phyloP scores from a whole-genome alignment of 2,329 filamentous ascomycete species.

The Phialophora chinensis region DNA sequence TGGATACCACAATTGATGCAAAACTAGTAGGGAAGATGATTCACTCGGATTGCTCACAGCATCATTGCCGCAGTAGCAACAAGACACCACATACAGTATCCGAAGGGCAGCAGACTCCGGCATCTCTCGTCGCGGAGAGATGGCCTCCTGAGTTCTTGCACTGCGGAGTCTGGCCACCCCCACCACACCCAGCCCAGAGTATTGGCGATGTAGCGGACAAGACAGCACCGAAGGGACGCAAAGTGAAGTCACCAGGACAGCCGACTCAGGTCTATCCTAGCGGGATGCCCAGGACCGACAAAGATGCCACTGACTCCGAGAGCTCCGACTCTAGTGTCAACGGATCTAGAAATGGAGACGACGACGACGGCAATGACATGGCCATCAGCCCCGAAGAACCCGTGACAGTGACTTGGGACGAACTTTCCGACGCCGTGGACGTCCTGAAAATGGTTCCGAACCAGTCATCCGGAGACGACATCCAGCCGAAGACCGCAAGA shows the following conservation, averaged over 20 bases:
- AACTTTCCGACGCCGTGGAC: constrained; percentile 21
- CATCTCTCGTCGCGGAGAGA: neutral
- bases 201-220: neutral
- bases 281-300: constrained; percentile 10
- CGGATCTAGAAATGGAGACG: neutral
- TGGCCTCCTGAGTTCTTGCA: constrained; percentile 26
- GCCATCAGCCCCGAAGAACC: constrained; percentile 5
- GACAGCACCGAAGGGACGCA: neutral
- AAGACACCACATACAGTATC: neutral
- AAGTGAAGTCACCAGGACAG: neutral
- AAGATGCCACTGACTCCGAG: neutral
- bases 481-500: constrained; percentile 9
- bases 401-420: constrained; percentile 5
- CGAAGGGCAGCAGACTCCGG: neutral
- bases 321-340: neutral
- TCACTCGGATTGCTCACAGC: constrained; percentile 18
- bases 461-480: neutral
- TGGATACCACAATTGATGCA: constrained; percentile 23
- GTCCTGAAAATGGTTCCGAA: constrained; percentile 12
- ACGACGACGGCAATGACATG: constrained; percentile 4
- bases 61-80: constrained; percentile 15
- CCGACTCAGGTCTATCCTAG: constrained; percentile 2
- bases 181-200: neutral
- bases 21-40: constrained; percentile 26
- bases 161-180: constrained; percentile 26